These are phyloP conservation scores for Rhamnella rubrinervis DNA, from an alignment of 331 rosid species.

Conservation along the genomic window DNA sequence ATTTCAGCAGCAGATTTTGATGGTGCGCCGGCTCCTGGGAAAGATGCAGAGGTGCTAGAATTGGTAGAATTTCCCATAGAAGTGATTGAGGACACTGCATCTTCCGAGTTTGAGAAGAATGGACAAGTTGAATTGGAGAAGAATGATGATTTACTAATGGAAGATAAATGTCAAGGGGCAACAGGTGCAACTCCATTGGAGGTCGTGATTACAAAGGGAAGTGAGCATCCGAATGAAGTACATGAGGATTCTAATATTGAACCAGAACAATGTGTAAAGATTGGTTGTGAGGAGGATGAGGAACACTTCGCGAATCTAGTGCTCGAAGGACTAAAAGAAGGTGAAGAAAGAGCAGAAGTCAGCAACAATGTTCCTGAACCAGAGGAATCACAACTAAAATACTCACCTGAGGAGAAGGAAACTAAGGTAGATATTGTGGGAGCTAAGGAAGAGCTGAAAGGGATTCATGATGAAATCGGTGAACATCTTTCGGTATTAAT, in stretches of 20 bases:
- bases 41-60: not conserved
- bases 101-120: constrained; percentile 5
- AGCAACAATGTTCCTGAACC: not conserved
- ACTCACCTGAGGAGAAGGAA: not conserved
- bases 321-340: not conserved
- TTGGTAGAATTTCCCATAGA: constrained; percentile 17
- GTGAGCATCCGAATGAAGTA: constrained; percentile 16
- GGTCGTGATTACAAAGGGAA: not conserved
- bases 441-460: not conserved
- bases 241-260: constrained; percentile 25
- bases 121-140: not conserved
- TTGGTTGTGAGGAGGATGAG: constrained; percentile 16
- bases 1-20: not conserved
- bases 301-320: not conserved
- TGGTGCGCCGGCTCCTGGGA: not conserved
- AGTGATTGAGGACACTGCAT: constrained; percentile 3
- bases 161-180: not conserved
- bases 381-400: not conserved
- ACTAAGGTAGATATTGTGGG: not conserved
- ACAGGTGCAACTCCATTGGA: not conserved
- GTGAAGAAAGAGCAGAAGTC: not conserved
- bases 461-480: not conserved
- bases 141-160: not conserved
- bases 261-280: constrained; percentile 20
- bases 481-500: not conserved